A percentile compares a stretch with the other conserved stretches of the same genome.
Evolutionary conservation across 768 basidiomycete species (phyloP).

Genomic region (Neoboletus magnificus): DNA sequence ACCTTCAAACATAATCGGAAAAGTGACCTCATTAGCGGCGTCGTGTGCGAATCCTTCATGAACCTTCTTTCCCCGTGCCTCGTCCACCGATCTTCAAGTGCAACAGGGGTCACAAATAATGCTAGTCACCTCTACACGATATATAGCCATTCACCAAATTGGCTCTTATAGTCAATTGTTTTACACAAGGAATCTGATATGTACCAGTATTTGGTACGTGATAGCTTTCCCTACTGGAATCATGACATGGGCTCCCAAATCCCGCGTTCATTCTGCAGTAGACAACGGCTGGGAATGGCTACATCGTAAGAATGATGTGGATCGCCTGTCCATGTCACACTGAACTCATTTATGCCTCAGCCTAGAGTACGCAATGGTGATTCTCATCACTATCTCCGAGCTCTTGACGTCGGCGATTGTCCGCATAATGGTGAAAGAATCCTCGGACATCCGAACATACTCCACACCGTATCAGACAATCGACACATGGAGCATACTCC

Average conservation of each 20-base stretch:
- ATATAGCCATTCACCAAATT: not conserved
- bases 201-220: not conserved
- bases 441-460: constrained; percentile 1
- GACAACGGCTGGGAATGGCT: not conserved
- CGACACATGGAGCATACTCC: not conserved
- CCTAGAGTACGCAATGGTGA: not conserved
- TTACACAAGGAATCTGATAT: not conserved
- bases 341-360: not conserved
- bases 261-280: not conserved
- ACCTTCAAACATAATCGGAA: not conserved
- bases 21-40: not conserved
- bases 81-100: not conserved
- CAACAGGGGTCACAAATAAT: not conserved
- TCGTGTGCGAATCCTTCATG: not conserved
- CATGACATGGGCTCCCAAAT: not conserved
- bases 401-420: too few species aligned
- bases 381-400: not conserved
- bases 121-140: not conserved
- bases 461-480: not conserved
- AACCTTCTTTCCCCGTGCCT: not conserved
- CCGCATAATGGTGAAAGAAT: not conserved
- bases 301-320: not conserved
- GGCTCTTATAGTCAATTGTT: not conserved
- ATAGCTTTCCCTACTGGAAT: not conserved
- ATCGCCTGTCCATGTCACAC: not conserved